Percentiles rank a stretch among this genome's conserved stretches.
Conservation (phyloP, 129 eudicot genomes). For the Flaveria robusta region DNA sequence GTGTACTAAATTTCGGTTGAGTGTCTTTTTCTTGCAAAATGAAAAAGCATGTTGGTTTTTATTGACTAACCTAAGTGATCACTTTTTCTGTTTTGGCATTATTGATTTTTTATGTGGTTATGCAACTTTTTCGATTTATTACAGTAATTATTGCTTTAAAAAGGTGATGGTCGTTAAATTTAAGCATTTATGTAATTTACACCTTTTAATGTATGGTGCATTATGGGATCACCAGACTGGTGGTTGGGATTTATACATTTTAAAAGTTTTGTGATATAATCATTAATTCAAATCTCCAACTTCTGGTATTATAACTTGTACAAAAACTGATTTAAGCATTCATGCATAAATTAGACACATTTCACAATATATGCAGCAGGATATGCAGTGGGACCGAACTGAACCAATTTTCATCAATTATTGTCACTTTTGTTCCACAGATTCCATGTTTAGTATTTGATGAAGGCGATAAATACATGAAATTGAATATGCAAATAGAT, state of each 20-base stretch:
- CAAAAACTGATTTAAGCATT: background rate
- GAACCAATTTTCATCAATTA: background rate
- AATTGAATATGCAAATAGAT: background rate
- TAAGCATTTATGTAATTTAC: conserved; percentile 17
- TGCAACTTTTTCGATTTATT: background rate
- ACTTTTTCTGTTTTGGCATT: background rate
- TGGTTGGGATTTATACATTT: conserved; percentile 8
- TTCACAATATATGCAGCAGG: background rate
- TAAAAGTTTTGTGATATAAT: conserved; percentile 6
- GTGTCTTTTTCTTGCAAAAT: background rate
- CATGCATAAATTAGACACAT: background rate
- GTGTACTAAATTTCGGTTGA: background rate
- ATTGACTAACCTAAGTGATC: background rate
- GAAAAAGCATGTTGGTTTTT: conserved; percentile 6
- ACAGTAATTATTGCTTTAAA: background rate
- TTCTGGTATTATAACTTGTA: background rate
- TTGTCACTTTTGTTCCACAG: background rate
- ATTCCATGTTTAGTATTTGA: background rate
- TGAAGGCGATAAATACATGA: background rate
- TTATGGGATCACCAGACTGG: conserved; percentile 26
- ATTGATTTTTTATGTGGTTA: background rate
- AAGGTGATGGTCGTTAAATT: conserved; percentile 21
- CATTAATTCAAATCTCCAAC: background rate
- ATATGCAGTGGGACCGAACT: too few relatives aligned
- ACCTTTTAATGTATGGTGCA: conserved; percentile 16